A percentile compares a stretch with the other conserved stretches of the same genome.
phyloP scores from a whole-genome alignment of 306 rosid species.

The Elaeagnus macrophylla region DNA sequence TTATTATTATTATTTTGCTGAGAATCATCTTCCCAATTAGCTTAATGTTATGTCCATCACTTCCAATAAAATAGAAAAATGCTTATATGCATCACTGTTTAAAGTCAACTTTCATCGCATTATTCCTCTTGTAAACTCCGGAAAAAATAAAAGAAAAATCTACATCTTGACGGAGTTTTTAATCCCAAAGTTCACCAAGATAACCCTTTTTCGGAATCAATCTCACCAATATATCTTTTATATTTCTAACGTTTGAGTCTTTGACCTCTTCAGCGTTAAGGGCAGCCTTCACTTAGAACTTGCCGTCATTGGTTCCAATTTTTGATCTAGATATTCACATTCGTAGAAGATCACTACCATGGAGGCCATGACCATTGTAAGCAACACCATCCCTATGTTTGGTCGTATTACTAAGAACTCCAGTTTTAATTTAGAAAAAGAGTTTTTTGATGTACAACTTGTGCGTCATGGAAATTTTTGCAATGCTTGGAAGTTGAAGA shows the following conservation, averaged over 20 bases:
- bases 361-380: constrained; percentile 40
- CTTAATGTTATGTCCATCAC: neutral
- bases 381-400: constrained; percentile 25
- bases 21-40: neutral
- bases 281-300: neutral
- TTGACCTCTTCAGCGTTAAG: constrained; percentile 10
- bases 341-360: neutral
- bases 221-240: neutral
- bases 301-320: neutral
- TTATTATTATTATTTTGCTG: neutral
- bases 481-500: constrained; percentile 25
- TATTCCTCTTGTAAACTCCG: constrained; percentile 19
- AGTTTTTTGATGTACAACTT: constrained; percentile 17
- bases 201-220: too few species aligned
- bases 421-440: constrained; percentile 19
- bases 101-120: neutral
- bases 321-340: neutral
- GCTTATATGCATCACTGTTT: neutral
- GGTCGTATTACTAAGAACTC: constrained; percentile 13
- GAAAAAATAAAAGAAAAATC: neutral
- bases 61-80: too few species aligned
- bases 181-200: constrained; percentile 14
- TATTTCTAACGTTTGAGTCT: neutral
- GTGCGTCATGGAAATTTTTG: constrained; percentile 14
- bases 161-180: constrained; percentile 36